These are phyloP conservation scores for Suillus subalutaceus DNA, from an alignment of 768 basidiomycete species.

Conservation along the genomic window DNA sequence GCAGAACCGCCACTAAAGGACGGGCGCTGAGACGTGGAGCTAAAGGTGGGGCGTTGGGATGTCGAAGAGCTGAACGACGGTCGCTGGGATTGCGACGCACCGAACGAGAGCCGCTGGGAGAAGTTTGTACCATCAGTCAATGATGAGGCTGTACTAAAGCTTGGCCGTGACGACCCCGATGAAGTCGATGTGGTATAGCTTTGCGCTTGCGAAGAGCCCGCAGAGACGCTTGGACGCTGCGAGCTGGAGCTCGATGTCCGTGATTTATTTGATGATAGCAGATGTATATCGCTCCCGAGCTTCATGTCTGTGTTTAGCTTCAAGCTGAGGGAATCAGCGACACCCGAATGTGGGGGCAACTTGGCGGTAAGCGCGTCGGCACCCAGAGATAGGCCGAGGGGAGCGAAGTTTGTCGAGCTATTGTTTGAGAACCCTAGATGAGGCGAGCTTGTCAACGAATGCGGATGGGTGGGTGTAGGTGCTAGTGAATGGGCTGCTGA, in stretches of 20 bases:
- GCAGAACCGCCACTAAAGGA: conserved; percentile 8
- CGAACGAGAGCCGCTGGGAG: conserved; percentile 23
- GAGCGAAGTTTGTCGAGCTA: conserved; percentile 20
- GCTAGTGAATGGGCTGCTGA: conserved; percentile 24
- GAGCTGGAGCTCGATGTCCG: conserved; percentile 30
- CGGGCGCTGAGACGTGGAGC: conserved; percentile 11
- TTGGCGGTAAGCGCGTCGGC: conserved; percentile 13
- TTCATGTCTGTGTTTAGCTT: conserved; percentile 10
- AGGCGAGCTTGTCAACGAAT: conserved; percentile 34
- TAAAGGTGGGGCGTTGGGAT: conserved; percentile 20
- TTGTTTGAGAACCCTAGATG: conserved; percentile 25
- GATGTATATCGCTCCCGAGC: conserved; percentile 11
- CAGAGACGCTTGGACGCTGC: conserved; percentile 28
- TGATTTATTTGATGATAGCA: conserved; percentile 19
- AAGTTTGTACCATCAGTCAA: conserved; percentile 20
- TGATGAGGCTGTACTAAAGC: conserved; percentile 23
- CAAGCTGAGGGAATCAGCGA: conserved; percentile 20
- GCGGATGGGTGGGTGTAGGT: conserved; percentile 25
- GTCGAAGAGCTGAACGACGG: conserved; percentile 17
- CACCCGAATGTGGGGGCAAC: conserved; percentile 10
- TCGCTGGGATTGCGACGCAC: conserved; percentile 21
- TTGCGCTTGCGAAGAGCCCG: conserved; percentile 31
- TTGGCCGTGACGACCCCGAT: conserved; percentile 26
- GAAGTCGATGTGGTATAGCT: conserved; percentile 23
- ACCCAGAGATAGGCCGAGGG: conserved; percentile 19